These are phyloP conservation scores for Zea mays DNA, from an alignment of 176 grass and related monocot species.

Conservation along the genomic window Zm-B73-REFERENCE-NAM-5.0 NC_050101.1:73883501-73884000, in stretches of 20 bases:
- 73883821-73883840: background rate
- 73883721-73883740: background rate
- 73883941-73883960: conserved; percentile 74
- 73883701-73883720: background rate
- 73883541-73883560: background rate
- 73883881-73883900: background rate
- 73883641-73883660: background rate
- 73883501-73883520: background rate
- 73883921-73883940: conserved; percentile 73
- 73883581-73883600: background rate
- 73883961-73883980: conserved; percentile 94
- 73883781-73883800: background rate
- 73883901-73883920: conserved; percentile 55
- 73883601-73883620: background rate
- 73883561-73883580: background rate
- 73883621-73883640: background rate
- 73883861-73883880: background rate
- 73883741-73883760: background rate
- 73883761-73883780: background rate
- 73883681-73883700: background rate
- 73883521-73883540: background rate
- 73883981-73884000: conserved; percentile 71
- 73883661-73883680: background rate
- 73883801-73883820: too few relatives aligned
- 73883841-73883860: background rate